Base-by-base conservation (phyloP, 2,329 filamentous ascomycete genomes). In the Leptographium lundbergii region DNA sequence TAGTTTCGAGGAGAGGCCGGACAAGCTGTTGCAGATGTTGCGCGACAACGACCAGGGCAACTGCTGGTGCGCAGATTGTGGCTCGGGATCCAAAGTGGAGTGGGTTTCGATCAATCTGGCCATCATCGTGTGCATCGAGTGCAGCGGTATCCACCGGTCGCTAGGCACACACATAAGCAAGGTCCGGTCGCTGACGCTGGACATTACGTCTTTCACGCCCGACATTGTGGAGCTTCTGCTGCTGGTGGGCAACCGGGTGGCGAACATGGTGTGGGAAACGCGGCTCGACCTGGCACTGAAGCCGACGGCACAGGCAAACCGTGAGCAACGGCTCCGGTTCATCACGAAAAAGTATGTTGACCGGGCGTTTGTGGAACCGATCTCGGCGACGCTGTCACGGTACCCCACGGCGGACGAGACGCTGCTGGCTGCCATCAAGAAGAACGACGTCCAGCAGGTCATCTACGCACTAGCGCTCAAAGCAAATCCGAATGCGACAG, bases 61-160 rank as follows among this genome's bases (percentile, higher is more conserved):
- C 72, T 87, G 84, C 65, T 88, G 87, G 81, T 99, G 94, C 69
- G 94, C 94, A 19, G 94, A 99, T 70, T 99, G 94, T 69, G 89
- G 89, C 13, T 95, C 91, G 9, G 87, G 88, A 39, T 82, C 85
- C 68, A 97, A 96, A 74, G 91, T 96, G 25, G 94, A 99, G 72
- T 99, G 94, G 94, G 94, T 97, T 32, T 97, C 94, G 0, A 96
- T 99, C 73, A 99, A 99, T 67, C 79, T 99, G 5, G 94, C 89
- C 53, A 96, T 99, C 61, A 86, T 99, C 58, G 81, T 99, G 24
- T 99, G 94, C 74, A 96, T 96, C 69, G 92, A 99, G 72, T 99
- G 94, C 73, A 96, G 91, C 69, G 94, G 94, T 63, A 96, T 99
- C 62, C 94, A 99, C 72, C 85, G 94, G 50, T 97, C 92, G 1